Conservation (phyloP, 2,329 filamentous ascomycete genomes). For the Ceratocystis cubensis region DNA sequence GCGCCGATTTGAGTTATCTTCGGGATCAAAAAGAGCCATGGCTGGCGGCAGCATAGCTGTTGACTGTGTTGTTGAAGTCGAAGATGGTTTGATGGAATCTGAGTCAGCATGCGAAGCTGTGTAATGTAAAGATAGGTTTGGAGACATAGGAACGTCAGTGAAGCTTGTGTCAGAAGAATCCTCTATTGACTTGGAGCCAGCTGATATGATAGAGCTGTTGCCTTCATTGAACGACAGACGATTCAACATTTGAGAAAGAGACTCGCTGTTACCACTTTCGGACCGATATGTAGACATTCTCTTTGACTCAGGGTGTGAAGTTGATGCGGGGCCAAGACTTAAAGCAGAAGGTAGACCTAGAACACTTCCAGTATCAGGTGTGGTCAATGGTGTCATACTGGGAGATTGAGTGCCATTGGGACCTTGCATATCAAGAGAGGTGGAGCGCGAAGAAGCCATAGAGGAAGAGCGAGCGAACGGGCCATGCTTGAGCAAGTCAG, state of each 20-base stretch:
- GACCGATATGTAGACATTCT: conserved; percentile 62
- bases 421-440: conserved; percentile 68
- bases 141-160: conserved; percentile 65
- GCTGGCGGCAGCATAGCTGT: conserved; percentile 69
- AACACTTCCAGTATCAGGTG: conserved; percentile 51
- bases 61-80: conserved; percentile 40
- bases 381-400: conserved; percentile 72
- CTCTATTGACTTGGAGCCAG: conserved; percentile 46
- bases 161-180: conserved; percentile 33
- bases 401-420: conserved; percentile 53
- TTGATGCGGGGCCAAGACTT: conserved; percentile 47
- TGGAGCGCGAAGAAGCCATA: conserved; percentile 77
- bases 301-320: conserved; percentile 40
- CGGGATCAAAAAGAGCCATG: conserved; percentile 85
- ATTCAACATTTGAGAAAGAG: conserved; percentile 67
- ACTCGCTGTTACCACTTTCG: conserved; percentile 85
- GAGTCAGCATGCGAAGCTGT: conserved; percentile 12
- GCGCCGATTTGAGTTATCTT: conserved; percentile 63
- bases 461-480: conserved; percentile 80
- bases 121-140: conserved; percentile 42
- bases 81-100: conserved; percentile 30
- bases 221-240: conserved; percentile 61
- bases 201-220: conserved; percentile 30
- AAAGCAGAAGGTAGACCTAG: conserved; percentile 89
- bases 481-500: conserved; percentile 83